Conservation (phyloP, 1,139 yeast species). For the Ogataea hybrid region DNA sequence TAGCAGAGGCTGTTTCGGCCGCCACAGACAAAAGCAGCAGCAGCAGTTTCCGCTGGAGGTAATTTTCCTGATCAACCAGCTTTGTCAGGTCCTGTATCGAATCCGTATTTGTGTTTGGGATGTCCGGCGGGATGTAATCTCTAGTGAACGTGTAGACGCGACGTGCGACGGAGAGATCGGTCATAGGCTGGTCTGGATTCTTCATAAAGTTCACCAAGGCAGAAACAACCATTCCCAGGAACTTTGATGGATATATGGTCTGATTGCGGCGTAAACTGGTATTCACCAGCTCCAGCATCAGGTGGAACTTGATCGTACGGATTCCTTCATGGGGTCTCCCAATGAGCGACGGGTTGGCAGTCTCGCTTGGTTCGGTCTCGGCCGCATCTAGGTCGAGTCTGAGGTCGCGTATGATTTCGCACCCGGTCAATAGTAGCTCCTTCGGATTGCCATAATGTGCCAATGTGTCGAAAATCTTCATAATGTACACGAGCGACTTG, state of each 20-base stretch:
- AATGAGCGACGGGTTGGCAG: background rate
- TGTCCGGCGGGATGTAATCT: slow-evolving; percentile 54
- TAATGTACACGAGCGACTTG: slow-evolving; percentile 30
- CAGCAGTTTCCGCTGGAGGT: slow-evolving; percentile 46
- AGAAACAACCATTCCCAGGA: slow-evolving; percentile 62
- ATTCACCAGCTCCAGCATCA: slow-evolving; percentile 58
- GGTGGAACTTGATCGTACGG: slow-evolving; percentile 51
- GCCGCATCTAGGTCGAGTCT: slow-evolving; percentile 17
- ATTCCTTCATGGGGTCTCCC: background rate
- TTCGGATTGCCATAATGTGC: slow-evolving; percentile 73
- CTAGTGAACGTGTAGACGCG: slow-evolving; percentile 65
- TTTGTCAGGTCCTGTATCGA: slow-evolving; percentile 40
- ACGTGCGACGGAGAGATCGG: slow-evolving; percentile 47
- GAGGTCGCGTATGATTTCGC: slow-evolving; percentile 54
- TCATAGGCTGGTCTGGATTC: slow-evolving; percentile 31
- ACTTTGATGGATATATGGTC: slow-evolving; percentile 74
- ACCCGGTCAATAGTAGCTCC: slow-evolving; percentile 67
- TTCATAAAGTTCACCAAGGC: slow-evolving; percentile 52
- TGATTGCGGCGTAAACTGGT: slow-evolving; percentile 52
- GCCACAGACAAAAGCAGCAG: slow-evolving; percentile 45
- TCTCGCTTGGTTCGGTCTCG: too few relatives aligned
- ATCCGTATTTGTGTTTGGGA: slow-evolving; percentile 37
- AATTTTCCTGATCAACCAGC: slow-evolving; percentile 51
- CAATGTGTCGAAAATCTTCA: slow-evolving; percentile 56
- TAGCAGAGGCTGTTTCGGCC: slow-evolving; percentile 31